Base-by-base conservation (phyloP, 2,329 filamentous ascomycete genomes). In the Alternaria panax region DNA sequence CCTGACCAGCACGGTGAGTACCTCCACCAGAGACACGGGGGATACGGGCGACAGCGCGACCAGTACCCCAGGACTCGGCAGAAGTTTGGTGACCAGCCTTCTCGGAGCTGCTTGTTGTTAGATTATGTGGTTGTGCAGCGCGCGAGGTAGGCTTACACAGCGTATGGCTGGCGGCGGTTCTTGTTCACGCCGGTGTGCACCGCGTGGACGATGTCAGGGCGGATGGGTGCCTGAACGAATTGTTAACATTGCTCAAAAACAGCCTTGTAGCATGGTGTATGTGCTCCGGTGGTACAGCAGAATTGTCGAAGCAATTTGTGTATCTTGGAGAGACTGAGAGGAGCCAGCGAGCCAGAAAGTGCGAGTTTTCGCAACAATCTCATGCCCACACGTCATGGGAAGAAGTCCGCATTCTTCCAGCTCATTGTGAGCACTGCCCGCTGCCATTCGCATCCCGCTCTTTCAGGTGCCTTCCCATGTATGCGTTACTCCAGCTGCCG, bases 1-100 rank as follows among this genome's bases (percentile, higher is more conserved):
- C 95, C 88, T 99, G 95, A 87, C 95, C 95, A 81, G 95, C 95
- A 88, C 95, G 94, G 90, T 99, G 95, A 83, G 95, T 99, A 92
- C 95, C 95, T 87, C 95, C 94, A 89, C 95, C 95, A 81, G 95
- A 98, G 83, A 99, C 95, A 97, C 95, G 95, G 80, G 96, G 95
- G 80, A 99, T 99, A 98, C 95, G 95, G 83, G 95, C 96, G 80
- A 99, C 95, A 84, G 95, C 95, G 85, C 95, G 95, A 67, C 71
- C 94, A 86, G 94, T 98, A 90, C 94, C 94, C 95, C 95, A 99
- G 75, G 96, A 99, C 89, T 99, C 95, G 81, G 95, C 95, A 85
- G 92, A 97, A 82, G 95, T 99, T 88, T 99, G 95, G 87, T 99
- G 95, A 87, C 95, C 95, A 81, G 95, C 95, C 92, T 99, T 99